A percentile compares a stretch with the other conserved stretches of the same genome.
These are phyloP conservation scores for Amphibolis antarctica DNA, from an alignment of 106 monocot genomes.

Conservation along the genomic window DNA sequence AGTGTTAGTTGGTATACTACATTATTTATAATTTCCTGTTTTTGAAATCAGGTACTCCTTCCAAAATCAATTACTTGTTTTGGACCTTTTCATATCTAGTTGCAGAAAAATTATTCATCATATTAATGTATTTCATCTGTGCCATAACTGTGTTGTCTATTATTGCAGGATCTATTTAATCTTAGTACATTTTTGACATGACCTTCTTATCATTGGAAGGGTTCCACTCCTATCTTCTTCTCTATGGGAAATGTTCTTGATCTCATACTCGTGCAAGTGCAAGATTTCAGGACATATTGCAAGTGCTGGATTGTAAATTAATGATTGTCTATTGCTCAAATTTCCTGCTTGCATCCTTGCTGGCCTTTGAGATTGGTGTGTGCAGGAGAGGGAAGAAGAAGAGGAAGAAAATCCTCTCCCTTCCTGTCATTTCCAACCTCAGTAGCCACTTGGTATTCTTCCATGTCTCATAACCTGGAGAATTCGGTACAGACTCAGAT, in stretches of 20 bases:
- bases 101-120: not conserved
- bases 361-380: constrained; percentile 35
- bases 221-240: not conserved
- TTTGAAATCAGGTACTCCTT: too few species aligned
- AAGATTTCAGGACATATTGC: not conserved
- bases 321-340: constrained; percentile 23
- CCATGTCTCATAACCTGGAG: constrained; percentile 52
- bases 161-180: not conserved
- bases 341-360: constrained; percentile 14
- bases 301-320: not conserved
- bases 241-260: not conserved
- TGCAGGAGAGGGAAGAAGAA: constrained; percentile 38
- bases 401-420: constrained; percentile 16
- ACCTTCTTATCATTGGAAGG: not conserved
- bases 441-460: not conserved
- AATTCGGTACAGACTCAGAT: constrained; percentile 76
- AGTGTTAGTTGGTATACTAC: too few species aligned
- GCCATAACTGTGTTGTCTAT: not conserved
- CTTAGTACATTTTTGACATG: not conserved
- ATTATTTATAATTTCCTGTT: too few species aligned
- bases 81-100: not conserved
- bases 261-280: not conserved
- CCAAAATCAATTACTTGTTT: too few species aligned
- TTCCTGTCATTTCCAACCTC: constrained; percentile 6
- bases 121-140: not conserved